Percentiles rank a stretch among this genome's conserved stretches.
phyloP scores from a whole-genome alignment of 2,329 filamentous ascomycete species.

The Ophiocordyceps sinensis region DNA sequence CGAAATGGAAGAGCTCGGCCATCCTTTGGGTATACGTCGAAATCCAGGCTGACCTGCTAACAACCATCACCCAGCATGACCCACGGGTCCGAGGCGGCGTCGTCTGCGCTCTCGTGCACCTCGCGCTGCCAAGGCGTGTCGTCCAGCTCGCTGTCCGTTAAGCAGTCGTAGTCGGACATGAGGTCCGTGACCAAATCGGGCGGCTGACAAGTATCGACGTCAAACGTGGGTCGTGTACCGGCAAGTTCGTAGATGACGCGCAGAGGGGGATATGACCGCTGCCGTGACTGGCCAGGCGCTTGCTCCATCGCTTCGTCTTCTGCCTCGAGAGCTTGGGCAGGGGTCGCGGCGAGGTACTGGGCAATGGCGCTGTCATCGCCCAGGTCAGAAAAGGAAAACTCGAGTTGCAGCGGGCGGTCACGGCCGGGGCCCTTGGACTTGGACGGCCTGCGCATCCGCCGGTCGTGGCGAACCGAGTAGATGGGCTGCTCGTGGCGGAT shows the following conservation, averaged over 20 bases:
- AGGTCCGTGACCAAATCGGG: conserved; percentile 19
- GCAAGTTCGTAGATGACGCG: conserved; percentile 26
- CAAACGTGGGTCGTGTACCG: conserved; percentile 16
- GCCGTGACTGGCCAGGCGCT: background rate
- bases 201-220: conserved; percentile 20
- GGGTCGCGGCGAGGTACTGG: conserved; percentile 16
- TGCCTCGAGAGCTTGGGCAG: conserved; percentile 6
- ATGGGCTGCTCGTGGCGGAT: conserved; percentile 23
- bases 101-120: conserved; percentile 13
- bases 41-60: conserved; percentile 18
- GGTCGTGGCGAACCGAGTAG: conserved; percentile 22
- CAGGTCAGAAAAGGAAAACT: conserved; percentile 28
- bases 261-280: conserved; percentile 15
- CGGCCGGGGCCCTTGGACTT: conserved; percentile 9
- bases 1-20: background rate
- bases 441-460: conserved; percentile 14
- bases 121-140: conserved; percentile 15
- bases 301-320: background rate
- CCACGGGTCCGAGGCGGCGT: conserved; percentile 20
- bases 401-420: conserved; percentile 17
- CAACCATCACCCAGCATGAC: conserved; percentile 30
- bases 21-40: too few species aligned
- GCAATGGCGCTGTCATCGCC: conserved; percentile 24
- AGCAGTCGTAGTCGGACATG: conserved; percentile 21
- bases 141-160: conserved; percentile 22